These are phyloP conservation scores for Lactarius hengduanensis DNA, from an alignment of 768 basidiomycete genomes.

Conservation along the genomic window DNA sequence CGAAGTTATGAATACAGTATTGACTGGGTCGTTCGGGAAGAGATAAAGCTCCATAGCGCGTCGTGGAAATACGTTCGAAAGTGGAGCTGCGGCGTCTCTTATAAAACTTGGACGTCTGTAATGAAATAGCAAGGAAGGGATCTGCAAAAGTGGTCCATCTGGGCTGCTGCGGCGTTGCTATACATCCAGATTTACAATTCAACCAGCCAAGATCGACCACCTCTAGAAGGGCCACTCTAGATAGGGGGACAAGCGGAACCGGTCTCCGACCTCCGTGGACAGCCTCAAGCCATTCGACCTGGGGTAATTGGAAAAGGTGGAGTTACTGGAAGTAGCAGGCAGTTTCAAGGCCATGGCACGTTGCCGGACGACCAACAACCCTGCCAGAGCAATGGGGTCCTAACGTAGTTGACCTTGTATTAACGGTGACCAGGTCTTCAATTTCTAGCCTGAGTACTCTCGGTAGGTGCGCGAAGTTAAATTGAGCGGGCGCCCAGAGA, in stretches of 20 bases:
- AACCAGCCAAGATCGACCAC: conserved; percentile 5
- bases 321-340: not conserved
- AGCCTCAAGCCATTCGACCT: not conserved
- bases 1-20: conserved; percentile 48
- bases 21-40: conserved; percentile 49
- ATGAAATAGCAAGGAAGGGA: not conserved
- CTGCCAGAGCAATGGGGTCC: not conserved
- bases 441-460: not conserved
- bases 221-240: not conserved
- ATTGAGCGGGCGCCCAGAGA: not conserved
- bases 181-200: conserved; percentile 14
- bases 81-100: conserved; percentile 20
- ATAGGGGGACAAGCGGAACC: not conserved
- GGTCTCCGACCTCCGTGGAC: not conserved
- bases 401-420: not conserved
- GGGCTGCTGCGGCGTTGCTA: conserved; percentile 5
- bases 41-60: conserved; percentile 51
- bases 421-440: not conserved
- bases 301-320: not conserved
- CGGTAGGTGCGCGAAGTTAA: not conserved
- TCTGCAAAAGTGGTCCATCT: conserved; percentile 13
- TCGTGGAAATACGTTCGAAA: conserved; percentile 9
- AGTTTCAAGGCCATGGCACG: not conserved
- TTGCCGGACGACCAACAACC: not conserved
- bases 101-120: no score